These are phyloP conservation scores for Fusarium cyanostomum DNA, from an alignment of 2,329 filamentous ascomycete genomes.

Conservation along the genomic window DNA sequence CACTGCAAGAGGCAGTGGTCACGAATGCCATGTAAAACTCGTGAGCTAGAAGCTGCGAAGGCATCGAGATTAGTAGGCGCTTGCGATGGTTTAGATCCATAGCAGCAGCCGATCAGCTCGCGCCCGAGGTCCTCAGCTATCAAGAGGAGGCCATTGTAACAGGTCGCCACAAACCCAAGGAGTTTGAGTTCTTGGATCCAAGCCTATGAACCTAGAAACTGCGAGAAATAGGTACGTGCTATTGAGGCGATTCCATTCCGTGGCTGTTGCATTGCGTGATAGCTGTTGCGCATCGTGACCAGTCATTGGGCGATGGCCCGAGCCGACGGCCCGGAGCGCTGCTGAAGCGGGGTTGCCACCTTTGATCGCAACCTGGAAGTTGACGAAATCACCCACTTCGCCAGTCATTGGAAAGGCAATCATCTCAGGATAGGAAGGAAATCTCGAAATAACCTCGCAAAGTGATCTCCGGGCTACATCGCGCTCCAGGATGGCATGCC, in stretches of 20 bases:
- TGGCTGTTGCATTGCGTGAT: constrained; percentile 28
- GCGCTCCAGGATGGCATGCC: constrained; percentile 46
- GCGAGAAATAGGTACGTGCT: neutral
- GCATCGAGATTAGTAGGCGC: constrained; percentile 19
- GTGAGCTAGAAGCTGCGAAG: neutral
- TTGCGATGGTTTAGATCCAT: constrained; percentile 18
- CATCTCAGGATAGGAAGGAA: neutral
- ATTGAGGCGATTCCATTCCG: neutral
- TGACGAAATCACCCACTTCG: neutral
- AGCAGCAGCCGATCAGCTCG: constrained; percentile 22
- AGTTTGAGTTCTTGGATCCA: neutral
- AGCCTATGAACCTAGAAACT: neutral
- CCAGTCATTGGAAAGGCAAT: neutral
- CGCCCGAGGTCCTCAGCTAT: constrained; percentile 15
- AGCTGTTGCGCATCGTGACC: neutral
- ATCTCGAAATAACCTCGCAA: neutral
- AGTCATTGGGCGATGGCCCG: constrained; percentile 31
- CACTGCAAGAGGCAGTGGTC: constrained; percentile 59
- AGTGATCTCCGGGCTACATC: constrained; percentile 17
- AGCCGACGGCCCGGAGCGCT: constrained; percentile 25
- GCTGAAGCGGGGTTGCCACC: constrained; percentile 4
- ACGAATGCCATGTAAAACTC: constrained; percentile 45
- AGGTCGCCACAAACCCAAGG: neutral
- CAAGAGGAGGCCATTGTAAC: constrained; percentile 9
- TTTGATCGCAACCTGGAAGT: neutral